Base-by-base conservation (phyloP, 1,139 yeast genomes). In the Sugiyamaella pinicola region DNA sequence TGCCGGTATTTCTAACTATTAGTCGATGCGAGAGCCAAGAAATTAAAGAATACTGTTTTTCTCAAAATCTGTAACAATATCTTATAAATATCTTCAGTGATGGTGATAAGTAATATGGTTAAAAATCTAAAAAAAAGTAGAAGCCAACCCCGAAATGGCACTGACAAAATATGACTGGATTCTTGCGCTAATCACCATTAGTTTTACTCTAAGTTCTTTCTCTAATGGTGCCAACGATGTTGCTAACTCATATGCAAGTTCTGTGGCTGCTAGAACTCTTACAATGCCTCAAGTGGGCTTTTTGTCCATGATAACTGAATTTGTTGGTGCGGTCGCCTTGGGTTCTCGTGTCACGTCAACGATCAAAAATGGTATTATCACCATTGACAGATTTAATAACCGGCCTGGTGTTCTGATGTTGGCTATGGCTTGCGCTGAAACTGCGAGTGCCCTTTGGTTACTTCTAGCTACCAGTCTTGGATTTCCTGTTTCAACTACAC, bases 211-310 rank as follows among this genome's bases (percentile, higher is more conserved):
- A 90, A 59, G 84, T 70, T 91, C 91, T n/a, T 85, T 83, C 79
- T 84, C 84, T 67, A 85, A 84, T 62, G 95, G 95, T 52, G 95
- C 93, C 41, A 85, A 86, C 65, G 93, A 85, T 75, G 90, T 85
- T 55, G 87, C 93, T 35, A 85, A 86, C 72, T 85, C 93, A 3
- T 85, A 84, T 66, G 86, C 91, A 1, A 83, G 90, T 1, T 65
- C 70, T 2, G 82, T 84, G 19, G 82, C 90, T 4, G 83, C 91
- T 10, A 73, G 87, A 61, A 79, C 89, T 21, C 72, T 85, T 57
- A 80, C 80, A 53, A 84, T 84, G 67, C 81, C 86, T 81, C 93
- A 85, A 69, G 91, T 90, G 21, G 82, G 83, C 85, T 60, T 83
- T 34, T 70, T 85, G 48, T 88, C 88, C 0, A 85, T 81, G 35